Evolutionary conservation across 2,329 filamentous ascomycete genomes (phyloP).

Genomic region (Sclerotinia trifoliorum): DNA sequence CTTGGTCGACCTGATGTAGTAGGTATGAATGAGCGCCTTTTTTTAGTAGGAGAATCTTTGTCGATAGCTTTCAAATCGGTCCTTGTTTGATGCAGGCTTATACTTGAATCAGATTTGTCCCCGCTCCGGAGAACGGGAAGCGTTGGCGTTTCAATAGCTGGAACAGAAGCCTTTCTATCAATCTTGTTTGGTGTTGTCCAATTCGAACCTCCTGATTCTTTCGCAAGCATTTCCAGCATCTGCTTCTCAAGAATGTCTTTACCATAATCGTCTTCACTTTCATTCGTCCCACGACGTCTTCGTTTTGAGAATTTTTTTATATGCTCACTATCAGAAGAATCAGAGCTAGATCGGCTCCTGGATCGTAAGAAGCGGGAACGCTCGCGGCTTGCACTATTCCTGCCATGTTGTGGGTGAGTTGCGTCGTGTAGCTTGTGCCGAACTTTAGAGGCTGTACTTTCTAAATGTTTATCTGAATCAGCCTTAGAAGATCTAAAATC

Average conservation of each 20-base stretch:
- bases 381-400: constrained; percentile 52
- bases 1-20: constrained; percentile 41
- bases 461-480: constrained; percentile 40
- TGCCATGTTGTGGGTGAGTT: constrained; percentile 54
- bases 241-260: constrained; percentile 59
- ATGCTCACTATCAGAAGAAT: constrained; percentile 57
- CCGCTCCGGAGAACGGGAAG: constrained; percentile 24
- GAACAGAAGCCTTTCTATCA: constrained; percentile 23
- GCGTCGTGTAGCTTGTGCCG: constrained; percentile 55
- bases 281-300: constrained; percentile 46
- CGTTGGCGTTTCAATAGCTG: constrained; percentile 28
- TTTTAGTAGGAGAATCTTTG: constrained; percentile 25
- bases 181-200: constrained; percentile 24
- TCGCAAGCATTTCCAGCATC: constrained; percentile 60
- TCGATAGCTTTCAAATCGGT: constrained; percentile 29
- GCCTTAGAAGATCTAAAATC: constrained; percentile 38
- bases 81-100: constrained; percentile 29
- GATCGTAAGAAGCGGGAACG: constrained; percentile 54
- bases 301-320: constrained; percentile 40
- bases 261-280: constrained; percentile 47
- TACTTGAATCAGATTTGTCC: constrained; percentile 23
- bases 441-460: constrained; percentile 57
- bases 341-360: constrained; percentile 56
- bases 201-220: constrained; percentile 46
- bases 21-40: constrained; percentile 28